Evolutionary conservation across 306 rosid genomes (phyloP), one percentile per base, ranked within the genome.

Genomic region (Quercus suber): DNA sequence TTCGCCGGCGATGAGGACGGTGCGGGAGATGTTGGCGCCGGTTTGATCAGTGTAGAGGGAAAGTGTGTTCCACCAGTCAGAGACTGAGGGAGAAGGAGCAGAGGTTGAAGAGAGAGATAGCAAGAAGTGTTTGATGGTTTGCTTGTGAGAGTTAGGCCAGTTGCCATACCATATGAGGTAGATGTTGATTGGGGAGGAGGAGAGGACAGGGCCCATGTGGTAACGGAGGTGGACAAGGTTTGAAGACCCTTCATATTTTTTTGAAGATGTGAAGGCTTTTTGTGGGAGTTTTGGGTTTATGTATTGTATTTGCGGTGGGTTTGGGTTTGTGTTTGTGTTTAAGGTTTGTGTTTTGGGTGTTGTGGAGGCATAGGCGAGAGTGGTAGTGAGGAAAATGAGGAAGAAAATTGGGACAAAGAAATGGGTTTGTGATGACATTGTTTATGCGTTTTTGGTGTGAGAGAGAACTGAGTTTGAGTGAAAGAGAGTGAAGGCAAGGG

Each of bases 121-220:
- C 41, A 92, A 86, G 57, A 94, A 94, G 49, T 92, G 93, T 19
- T 89, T 92, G 80, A 94, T 92, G 28, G 88, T 80, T 27, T 75
- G 85, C 78, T 86, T 84, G 19, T 94, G 82, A 2, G 93, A 72
- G 2, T 53, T 71, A 4, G 88, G 30, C 98, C 97, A 94, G 8
- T 87, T 86, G 1, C 98, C 97, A 83, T 94, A 94, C 98, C 98
- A 94, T 31, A 92, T 87, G 23, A 94, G 86, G 89, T 92, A 94
- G 27, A 92, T 80, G 69, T 94, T 92, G 76, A 94, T 91, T 5
- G 97, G 97, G 25, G 87, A 68, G 45, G 89, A 88, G 6, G 97
- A 90, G 3, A 94, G 87, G 0, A 94, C 97, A 0, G 98, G 98
- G 5, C 98, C 98, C 98, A 94, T 94, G 83, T 94, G 98, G 90